These are phyloP conservation scores for Yarrowia deformans DNA, from an alignment of 805 yeast genomes.

Conservation along the genomic window DNA sequence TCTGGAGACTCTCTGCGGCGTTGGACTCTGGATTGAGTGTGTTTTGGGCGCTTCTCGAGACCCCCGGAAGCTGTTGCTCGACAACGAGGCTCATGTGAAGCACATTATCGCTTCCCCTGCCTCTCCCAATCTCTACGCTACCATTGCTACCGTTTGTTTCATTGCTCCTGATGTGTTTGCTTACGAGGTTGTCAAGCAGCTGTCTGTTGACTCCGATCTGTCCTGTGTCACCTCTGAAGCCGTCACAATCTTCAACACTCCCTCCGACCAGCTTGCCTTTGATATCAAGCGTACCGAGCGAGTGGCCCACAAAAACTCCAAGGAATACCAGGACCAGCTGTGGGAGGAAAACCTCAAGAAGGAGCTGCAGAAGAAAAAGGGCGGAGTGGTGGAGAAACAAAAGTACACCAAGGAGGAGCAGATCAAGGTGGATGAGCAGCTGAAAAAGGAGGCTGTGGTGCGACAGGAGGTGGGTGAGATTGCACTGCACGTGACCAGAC, in stretches of 20 bases:
- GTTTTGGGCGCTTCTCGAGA: slow-evolving; percentile 22
- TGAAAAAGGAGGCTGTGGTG: slow-evolving; percentile 65
- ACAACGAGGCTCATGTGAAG: slow-evolving; percentile 12
- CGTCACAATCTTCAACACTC: slow-evolving; percentile 68
- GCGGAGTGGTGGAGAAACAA: slow-evolving; percentile 49
- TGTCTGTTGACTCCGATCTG: slow-evolving; percentile 55
- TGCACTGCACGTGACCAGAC: slow-evolving; percentile 55
- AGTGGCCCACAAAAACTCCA: slow-evolving; percentile 71
- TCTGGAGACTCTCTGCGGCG: slow-evolving; percentile 12
- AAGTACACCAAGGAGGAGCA: slow-evolving; percentile 83
- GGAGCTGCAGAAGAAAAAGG: slow-evolving; percentile 58
- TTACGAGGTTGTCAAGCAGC: slow-evolving; percentile 57
- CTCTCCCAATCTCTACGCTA: slow-evolving; percentile 40
- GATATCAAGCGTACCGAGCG: slow-evolving; percentile 56
- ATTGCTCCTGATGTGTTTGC: slow-evolving; percentile 65
- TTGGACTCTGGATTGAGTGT: slow-evolving; percentile 13
- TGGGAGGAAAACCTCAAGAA: slow-evolving; percentile 90
- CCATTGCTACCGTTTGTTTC: slow-evolving; percentile 57
- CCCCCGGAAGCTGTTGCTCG: slow-evolving; percentile 18
- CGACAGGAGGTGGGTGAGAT: slow-evolving; percentile 57
- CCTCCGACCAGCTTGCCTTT: slow-evolving; percentile 72
- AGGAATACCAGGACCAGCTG: slow-evolving; percentile 81
- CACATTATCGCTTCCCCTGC: not conserved
- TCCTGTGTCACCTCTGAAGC: slow-evolving; percentile 49
- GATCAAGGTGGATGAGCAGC: slow-evolving; percentile 63